Base-by-base conservation (phyloP, 352 stramenopile genomes). In the Pythium utonaiense region DNA sequence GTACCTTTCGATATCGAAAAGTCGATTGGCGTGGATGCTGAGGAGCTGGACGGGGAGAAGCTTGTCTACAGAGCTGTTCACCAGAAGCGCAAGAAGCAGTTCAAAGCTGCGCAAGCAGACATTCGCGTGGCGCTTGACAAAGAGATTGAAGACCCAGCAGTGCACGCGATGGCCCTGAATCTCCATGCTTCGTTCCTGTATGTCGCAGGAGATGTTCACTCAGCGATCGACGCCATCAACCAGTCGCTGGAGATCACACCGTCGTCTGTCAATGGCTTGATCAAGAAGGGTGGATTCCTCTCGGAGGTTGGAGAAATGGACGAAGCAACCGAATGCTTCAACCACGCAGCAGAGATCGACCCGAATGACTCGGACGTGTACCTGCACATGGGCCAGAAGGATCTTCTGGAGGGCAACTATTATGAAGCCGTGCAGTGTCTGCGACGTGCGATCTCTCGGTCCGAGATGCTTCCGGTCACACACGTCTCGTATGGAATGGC, bases 401-500 rank as follows among this genome's bases (percentile, higher is more conserved):
- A 91, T 51, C 77, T 95, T 24, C 69, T 95, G 25, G 69, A 91
- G 24, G 81, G 81, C 52, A 77, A 92, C 49, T 95, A 90, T 66
- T 75, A 81, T 52, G 70, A 79, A 19, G 81, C 85, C 16, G 77
- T 88, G 36, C 75, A 90, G 59, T 84, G 70, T 64, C 71, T 95
- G 21, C 83, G 83, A 44, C 73, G 78, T 33, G 75, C 78, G 24
- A 91, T 95, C 61, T 84, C 83, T 16, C 80, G 83, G 31, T 93
- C 80, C n/a, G 81, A 93, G 17, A 66, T 71, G 25, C 66, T 95
- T 25, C 76, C 81, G 0, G 80, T 93, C 16, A 91, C 76, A 0
- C 78, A 92, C 45, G 75, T 95, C 12, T 87, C 82, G 19, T 95
- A 93, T 66, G 85, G 80, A 41, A 95, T 93, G 83, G 85, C 85